A percentile compares a stretch with the other conserved stretches of the same genome.
phyloP scores from a whole-genome alignment of 108 stramenopile genomes.

The Schizochytrium sp. region DNA sequence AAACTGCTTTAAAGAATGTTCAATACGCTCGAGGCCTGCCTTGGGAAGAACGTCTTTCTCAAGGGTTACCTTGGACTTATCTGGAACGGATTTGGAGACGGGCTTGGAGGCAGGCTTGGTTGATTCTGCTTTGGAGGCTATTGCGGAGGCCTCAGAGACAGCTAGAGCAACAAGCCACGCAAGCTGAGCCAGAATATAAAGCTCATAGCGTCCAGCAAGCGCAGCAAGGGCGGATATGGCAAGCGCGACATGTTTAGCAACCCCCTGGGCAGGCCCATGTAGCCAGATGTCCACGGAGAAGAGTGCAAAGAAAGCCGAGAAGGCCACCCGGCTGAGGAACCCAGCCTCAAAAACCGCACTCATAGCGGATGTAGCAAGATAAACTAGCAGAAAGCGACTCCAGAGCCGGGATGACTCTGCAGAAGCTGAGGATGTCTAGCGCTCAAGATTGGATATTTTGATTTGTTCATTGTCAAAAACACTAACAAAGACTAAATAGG shows the following conservation, averaged over 20 bases:
- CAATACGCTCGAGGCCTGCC: neutral
- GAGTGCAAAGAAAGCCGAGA: conserved; percentile 46
- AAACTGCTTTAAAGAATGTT: conserved; percentile 7
- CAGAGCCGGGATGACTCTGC: too few species aligned
- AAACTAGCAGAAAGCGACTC: neutral
- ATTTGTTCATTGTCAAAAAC: too few species aligned
- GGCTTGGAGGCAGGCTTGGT: neutral
- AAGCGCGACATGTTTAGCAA: conserved; percentile 1
- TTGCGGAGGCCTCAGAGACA: neutral
- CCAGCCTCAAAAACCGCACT: neutral
- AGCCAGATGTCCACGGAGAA: conserved; percentile 20
- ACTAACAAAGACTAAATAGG: too few species aligned
- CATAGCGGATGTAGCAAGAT: neutral
- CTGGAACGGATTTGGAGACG: neutral
- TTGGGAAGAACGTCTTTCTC: neutral
- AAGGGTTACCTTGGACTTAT: too few species aligned
- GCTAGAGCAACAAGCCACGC: conserved; percentile 17
- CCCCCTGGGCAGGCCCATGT: conserved; percentile 12
- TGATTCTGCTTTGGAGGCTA: too few species aligned
- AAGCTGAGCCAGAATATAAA: neutral
- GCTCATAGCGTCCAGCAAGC: neutral
- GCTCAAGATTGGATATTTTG: too few species aligned
- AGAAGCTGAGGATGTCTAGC: too few species aligned
- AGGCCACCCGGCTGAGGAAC: neutral
- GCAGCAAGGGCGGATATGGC: neutral